Evolutionary conservation across 2,329 filamentous ascomycete species (phyloP).

Genomic region (Xylariaceae sp.): DNA sequence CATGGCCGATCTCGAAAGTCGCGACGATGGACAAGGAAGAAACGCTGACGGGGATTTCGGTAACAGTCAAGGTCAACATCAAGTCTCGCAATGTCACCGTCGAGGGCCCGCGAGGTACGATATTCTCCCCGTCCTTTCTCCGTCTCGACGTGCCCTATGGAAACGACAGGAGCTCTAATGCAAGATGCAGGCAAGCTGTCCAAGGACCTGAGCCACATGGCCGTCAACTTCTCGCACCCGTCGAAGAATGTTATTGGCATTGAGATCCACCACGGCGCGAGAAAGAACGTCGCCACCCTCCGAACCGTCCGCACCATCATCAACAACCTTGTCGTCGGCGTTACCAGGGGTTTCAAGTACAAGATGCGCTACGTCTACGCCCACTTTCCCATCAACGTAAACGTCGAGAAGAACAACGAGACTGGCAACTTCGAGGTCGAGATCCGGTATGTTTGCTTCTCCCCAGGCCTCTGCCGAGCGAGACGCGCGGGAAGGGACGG

Average conservation of each 20-base stretch:
- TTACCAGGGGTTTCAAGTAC: slow-evolving; percentile 99
- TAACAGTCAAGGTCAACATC: slow-evolving; percentile 90
- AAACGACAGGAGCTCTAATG: slow-evolving; percentile 21
- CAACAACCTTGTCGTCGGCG: slow-evolving; percentile 97
- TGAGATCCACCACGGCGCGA: slow-evolving; percentile 95
- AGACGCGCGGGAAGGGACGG: no score
- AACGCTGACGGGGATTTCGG: slow-evolving; percentile 29
- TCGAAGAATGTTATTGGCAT: slow-evolving; percentile 85
- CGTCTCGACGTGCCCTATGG: neutral
- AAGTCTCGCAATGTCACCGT: slow-evolving; percentile 95
- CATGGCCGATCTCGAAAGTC: slow-evolving; percentile 3
- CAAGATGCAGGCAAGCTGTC: slow-evolving; percentile 69
- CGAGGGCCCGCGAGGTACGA: slow-evolving; percentile 85
- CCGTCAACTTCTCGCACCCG: slow-evolving; percentile 89
- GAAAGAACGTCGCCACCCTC: slow-evolving; percentile 97
- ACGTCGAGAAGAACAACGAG: slow-evolving; percentile 93
- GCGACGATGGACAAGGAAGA: slow-evolving; percentile 5
- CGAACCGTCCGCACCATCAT: slow-evolving; percentile 97
- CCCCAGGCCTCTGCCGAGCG: no score
- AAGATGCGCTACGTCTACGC: slow-evolving; percentile 99
- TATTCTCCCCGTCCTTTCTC: slow-evolving; percentile 7
- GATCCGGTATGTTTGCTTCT: slow-evolving; percentile 69
- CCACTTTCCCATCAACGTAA: slow-evolving; percentile 99
- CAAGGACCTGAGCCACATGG: slow-evolving; percentile 94
- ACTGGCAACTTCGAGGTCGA: slow-evolving; percentile 84